Base-by-base conservation (phyloP, 176 grass and related monocot species). In the Zizania latifolia region DNA sequence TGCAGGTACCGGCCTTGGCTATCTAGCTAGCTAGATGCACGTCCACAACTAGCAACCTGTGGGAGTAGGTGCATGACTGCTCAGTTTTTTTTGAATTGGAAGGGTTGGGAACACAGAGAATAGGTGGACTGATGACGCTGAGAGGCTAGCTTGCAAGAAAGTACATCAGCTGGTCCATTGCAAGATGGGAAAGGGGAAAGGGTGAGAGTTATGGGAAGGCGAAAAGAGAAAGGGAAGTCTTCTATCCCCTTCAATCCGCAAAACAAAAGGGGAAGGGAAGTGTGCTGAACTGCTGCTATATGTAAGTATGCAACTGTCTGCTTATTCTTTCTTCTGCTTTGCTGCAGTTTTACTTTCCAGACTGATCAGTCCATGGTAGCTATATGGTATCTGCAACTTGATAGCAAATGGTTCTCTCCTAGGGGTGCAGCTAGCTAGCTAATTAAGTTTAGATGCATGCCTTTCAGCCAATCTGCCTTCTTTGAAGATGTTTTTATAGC, bases 11-110 rank as follows among this genome's bases (percentile, higher is more conserved):
- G 54, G 63, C 63, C 71, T 75, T 70, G 28, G 50, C 63, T 65
- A 68, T n/a, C n/a, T n/a, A n/a, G n/a, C n/a, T n/a, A n/a, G 34
- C 15, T 83, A 69, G 38, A 24, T 61, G 48, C 17, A 53, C 21
- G 46, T 22, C 60, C 39, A 59, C 62, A 82, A 78, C 82, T 82
- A 74, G 79, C 73, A 59, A 86, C 58, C 50, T 65, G 70, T 82
- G 79, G 69, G 56, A 71, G 44, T 61, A 56, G 77, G 81, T 57
- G 63, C 79, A 58, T 65, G 70, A n/a, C 79, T 58, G 58, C 77
- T 78, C 22, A 5, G 1, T 23, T 79, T 28, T 41, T 73, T 67
- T 86, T 78, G 85, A 79, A 51, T 56, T 51, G 32, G 68, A 15
- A 73, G 56, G 79, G 58, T 70, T 48, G 34, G 33, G 68, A 68